phyloP scores from a whole-genome alignment of 345 rosid species.

The Lagerstroemia speciosa region DNA sequence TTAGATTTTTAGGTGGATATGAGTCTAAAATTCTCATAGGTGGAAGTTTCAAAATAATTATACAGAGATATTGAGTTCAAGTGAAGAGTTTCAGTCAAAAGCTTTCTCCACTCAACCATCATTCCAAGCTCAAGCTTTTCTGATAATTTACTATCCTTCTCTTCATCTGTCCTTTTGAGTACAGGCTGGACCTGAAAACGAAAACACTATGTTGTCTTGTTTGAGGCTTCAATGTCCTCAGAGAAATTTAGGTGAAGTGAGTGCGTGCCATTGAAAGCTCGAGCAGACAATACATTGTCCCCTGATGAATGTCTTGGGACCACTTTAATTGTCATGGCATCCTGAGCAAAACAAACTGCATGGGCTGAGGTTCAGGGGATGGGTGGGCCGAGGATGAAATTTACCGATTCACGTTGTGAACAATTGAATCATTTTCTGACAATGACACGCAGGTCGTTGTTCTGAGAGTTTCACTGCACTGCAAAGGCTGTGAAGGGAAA shows the following conservation, averaged over 20 bases:
- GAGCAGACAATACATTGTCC: neutral
- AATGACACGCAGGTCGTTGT: slow-evolving; percentile 30
- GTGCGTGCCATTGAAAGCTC: neutral
- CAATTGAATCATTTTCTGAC: neutral
- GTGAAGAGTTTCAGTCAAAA: neutral
- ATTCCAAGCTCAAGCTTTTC: neutral
- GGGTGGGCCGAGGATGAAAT: neutral
- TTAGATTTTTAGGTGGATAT: no score
- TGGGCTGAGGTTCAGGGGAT: neutral
- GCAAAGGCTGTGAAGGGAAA: slow-evolving; percentile 46
- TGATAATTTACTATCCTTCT: neutral
- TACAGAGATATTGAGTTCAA: neutral
- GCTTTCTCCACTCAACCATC: neutral
- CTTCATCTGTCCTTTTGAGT: neutral
- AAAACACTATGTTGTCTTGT: neutral
- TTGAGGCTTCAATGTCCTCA: neutral
- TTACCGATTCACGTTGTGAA: neutral
- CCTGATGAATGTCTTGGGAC: neutral
- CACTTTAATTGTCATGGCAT: neutral
- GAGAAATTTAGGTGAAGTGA: neutral
- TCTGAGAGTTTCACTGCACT: slow-evolving; percentile 43
- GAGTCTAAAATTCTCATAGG: no score
- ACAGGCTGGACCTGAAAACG: neutral
- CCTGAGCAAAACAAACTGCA: neutral
- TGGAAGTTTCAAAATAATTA: no score